phyloP scores from a whole-genome alignment of 805 yeast genomes.

The Lipomyces mesembrius region DNA sequence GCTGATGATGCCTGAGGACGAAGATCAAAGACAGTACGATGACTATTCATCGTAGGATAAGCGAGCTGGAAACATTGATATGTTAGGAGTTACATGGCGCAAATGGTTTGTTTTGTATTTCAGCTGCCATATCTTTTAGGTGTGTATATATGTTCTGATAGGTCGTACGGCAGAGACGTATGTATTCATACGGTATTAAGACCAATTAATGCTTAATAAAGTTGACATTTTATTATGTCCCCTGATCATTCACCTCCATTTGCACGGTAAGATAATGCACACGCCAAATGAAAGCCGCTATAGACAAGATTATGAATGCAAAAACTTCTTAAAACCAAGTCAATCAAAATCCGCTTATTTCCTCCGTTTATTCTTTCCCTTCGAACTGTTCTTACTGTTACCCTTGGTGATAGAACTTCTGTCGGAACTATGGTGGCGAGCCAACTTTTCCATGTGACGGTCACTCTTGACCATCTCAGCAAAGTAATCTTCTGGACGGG shows the following conservation, averaged over 20 bases:
- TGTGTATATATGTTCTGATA: neutral
- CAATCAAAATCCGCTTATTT: neutral
- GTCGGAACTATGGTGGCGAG: slow-evolving; percentile 26
- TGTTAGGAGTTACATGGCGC: slow-evolving; percentile 1
- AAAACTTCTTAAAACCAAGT: neutral
- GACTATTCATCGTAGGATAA: neutral
- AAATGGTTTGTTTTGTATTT: neutral
- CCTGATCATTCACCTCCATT: neutral
- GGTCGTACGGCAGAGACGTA: neutral
- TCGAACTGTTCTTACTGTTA: neutral
- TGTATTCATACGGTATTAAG: neutral
- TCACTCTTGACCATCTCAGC: slow-evolving; percentile 99
- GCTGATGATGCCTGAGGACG: slow-evolving; percentile 6
- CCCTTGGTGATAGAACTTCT: neutral
- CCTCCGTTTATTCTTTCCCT: neutral
- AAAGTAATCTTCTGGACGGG: slow-evolving; percentile 93
- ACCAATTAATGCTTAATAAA: neutral
- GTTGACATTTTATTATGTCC: neutral
- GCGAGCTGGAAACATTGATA: neutral
- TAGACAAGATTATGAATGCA: neutral
- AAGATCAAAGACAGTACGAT: neutral
- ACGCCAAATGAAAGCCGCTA: neutral
- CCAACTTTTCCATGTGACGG: slow-evolving; percentile 93
- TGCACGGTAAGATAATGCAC: neutral
- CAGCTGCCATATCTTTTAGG: neutral